Evolutionary conservation across 2,329 filamentous ascomycete species (phyloP).

Genomic region (Aschersonia sp.): DNA sequence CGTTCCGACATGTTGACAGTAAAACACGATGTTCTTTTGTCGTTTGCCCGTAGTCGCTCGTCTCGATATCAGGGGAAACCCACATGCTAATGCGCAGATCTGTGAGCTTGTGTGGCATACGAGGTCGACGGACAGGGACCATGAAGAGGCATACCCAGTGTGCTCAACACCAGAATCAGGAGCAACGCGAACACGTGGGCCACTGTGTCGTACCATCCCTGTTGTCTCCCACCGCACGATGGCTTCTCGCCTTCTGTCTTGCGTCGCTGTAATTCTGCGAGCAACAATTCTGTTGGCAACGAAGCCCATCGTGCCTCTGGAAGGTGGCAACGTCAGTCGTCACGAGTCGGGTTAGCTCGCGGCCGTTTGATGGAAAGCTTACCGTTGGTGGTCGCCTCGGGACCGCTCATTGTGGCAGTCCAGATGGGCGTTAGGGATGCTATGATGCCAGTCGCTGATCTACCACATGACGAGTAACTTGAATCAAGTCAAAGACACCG

Average conservation of each 20-base stretch:
- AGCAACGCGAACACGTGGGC: slow-evolving; percentile 55
- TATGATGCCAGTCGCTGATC: background rate
- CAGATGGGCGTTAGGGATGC: background rate
- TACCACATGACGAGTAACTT: slow-evolving; percentile 2
- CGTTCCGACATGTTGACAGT: slow-evolving; percentile 64
- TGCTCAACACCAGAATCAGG: slow-evolving; percentile 48
- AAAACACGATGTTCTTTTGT: slow-evolving; percentile 46
- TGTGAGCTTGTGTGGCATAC: background rate
- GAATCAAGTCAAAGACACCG: background rate
- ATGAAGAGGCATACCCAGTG: slow-evolving; percentile 28
- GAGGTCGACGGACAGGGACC: background rate
- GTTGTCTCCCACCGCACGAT: slow-evolving; percentile 35
- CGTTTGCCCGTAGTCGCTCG: slow-evolving; percentile 41
- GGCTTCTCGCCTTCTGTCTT: slow-evolving; percentile 27
- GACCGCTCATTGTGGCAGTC: slow-evolving; percentile 6
- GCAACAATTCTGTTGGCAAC: slow-evolving; percentile 35
- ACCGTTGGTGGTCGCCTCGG: slow-evolving; percentile 7
- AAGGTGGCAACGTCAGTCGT: background rate
- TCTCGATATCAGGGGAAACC: slow-evolving; percentile 50
- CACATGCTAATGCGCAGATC: slow-evolving; percentile 33
- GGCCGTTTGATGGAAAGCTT: background rate
- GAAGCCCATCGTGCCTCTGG: slow-evolving; percentile 26
- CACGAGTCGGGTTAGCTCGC: background rate
- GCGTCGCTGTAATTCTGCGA: slow-evolving; percentile 36
- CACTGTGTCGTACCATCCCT: slow-evolving; percentile 47